phyloP scores from a whole-genome alignment of 2,329 filamentous ascomycete species.

The Xylariales sp. region DNA sequence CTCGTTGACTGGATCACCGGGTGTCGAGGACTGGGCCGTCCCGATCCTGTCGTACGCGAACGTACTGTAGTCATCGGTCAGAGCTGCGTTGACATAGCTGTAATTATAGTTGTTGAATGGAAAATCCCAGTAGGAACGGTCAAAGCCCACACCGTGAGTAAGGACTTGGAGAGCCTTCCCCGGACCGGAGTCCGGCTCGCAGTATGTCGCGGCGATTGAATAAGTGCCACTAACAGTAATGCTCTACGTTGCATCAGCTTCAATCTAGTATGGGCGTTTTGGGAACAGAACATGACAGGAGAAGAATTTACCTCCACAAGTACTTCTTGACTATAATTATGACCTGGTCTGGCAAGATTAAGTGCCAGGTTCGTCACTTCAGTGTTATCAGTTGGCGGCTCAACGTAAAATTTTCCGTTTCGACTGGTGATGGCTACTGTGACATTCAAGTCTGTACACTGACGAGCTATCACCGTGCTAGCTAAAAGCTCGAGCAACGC shows the following conservation, averaged over 20 bases:
- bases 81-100: conserved; percentile 54
- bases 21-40: conserved; percentile 52
- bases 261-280: too few species aligned
- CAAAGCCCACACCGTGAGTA: conserved; percentile 50
- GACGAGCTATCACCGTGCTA: too few species aligned
- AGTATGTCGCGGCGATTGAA: conserved; percentile 56
- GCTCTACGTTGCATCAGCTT: conserved; percentile 31
- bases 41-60: conserved; percentile 60
- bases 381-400: too few species aligned
- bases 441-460: too few species aligned
- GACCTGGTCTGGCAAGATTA: too few species aligned
- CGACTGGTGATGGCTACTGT: too few species aligned
- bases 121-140: conserved; percentile 58
- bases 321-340: too few species aligned
- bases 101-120: conserved; percentile 55
- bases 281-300: too few species aligned
- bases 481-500: too few species aligned
- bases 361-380: too few species aligned
- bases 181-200: conserved; percentile 45
- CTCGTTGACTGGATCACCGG: conserved; percentile 54
- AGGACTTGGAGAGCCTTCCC: conserved; percentile 40
- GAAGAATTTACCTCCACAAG: too few species aligned
- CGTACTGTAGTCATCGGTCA: conserved; percentile 53
- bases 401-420: too few species aligned
- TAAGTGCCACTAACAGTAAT: conserved; percentile 48